phyloP scores from a whole-genome alignment of 345 rosid genomes.

The Bruguiera parviflora region DNA sequence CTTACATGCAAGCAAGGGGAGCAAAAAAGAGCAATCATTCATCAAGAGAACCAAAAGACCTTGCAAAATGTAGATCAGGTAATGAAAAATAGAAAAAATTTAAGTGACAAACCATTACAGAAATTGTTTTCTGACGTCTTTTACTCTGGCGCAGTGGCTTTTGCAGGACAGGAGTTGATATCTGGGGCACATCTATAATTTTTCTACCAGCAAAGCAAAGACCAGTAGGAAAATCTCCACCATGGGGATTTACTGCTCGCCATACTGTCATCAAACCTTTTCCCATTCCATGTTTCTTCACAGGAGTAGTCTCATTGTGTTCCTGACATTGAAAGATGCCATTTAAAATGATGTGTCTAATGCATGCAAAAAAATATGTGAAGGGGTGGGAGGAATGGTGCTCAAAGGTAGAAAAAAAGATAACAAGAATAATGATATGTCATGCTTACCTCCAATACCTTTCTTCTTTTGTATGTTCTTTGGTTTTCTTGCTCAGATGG shows the following conservation, averaged over 20 bases:
- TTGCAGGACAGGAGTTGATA: conserved; percentile 19
- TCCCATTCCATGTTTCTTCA: conserved; percentile 86
- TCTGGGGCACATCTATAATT: conserved; percentile 18
- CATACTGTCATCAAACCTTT: conserved; percentile 94
- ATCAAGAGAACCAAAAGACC: conserved; percentile 6
- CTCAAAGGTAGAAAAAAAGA: conserved; percentile 1
- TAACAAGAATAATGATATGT: not conserved
- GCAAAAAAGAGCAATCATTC: conserved; percentile 2
- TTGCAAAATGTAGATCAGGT: conserved; percentile 11
- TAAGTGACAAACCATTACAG: conserved; percentile 49
- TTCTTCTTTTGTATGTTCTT: conserved; percentile 52
- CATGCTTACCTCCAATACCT: conserved; percentile 42
- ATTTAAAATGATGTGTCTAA: conserved; percentile 23
- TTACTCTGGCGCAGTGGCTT: conserved; percentile 42
- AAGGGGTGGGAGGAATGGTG: not conserved
- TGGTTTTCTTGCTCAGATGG: conserved; percentile 36
- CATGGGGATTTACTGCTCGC: conserved; percentile 64
- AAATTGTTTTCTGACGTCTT: conserved; percentile 38
- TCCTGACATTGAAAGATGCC: conserved; percentile 20
- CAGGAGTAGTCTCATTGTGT: conserved; percentile 26
- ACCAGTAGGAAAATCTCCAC: conserved; percentile 54
- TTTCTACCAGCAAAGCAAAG: conserved; percentile 34
- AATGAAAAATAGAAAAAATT: conserved; percentile 18
- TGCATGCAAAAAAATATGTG: conserved; percentile 1
- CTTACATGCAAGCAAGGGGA: conserved; percentile 3